A percentile compares a stretch with the other conserved stretches of the same genome.
phyloP scores from a whole-genome alignment of 352 stramenopile genomes.

The Aphanomyces euteiches region DNA sequence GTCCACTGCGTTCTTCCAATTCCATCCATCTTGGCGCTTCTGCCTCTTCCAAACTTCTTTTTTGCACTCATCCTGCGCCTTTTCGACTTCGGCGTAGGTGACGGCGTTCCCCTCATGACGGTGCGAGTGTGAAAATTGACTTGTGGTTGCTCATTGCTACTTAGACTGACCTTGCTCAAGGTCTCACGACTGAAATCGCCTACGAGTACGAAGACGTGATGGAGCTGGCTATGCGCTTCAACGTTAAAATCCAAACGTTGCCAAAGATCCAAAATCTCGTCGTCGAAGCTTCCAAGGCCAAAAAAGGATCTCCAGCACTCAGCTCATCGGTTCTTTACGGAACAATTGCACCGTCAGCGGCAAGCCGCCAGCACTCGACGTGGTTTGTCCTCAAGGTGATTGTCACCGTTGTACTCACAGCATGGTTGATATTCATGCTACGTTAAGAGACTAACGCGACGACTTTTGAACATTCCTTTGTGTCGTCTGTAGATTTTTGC shows the following conservation, averaged over 20 bases:
- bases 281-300: constrained; percentile 31
- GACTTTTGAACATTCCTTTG: background rate
- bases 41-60: constrained; percentile 67
- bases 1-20: constrained; percentile 58
- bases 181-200: constrained; percentile 53
- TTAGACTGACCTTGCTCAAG: constrained; percentile 47
- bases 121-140: constrained; percentile 31
- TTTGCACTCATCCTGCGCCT: constrained; percentile 58
- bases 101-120: constrained; percentile 43
- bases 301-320: constrained; percentile 34
- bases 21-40: constrained; percentile 59
- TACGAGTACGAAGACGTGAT: constrained; percentile 74
- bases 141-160: background rate
- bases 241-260: constrained; percentile 46
- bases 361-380: constrained; percentile 48
- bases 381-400: constrained; percentile 69
- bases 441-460: background rate
- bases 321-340: constrained; percentile 47
- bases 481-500: background rate
- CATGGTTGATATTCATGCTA: constrained; percentile 39
- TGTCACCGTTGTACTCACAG: constrained; percentile 56
- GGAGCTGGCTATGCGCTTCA: constrained; percentile 50
- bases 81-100: constrained; percentile 59
- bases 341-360: constrained; percentile 43
- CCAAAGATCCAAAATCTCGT: constrained; percentile 50